Evolutionary conservation across 352 stramenopile genomes (phyloP).

Genomic region (Bremia lactucae): DNA sequence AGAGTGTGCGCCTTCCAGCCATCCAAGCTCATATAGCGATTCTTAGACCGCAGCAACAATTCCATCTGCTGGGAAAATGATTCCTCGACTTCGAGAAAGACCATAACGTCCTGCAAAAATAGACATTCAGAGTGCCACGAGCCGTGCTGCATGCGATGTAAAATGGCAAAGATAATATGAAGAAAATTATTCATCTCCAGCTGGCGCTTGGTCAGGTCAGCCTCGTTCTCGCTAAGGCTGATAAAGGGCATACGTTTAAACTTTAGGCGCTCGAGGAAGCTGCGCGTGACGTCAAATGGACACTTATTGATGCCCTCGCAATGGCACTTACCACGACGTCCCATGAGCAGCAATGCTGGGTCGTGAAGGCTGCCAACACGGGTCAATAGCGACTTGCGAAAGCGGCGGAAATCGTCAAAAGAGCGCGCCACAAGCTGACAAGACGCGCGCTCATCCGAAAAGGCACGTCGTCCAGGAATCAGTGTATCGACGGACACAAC

Average conservation of each 20-base stretch:
- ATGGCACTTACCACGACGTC: slow-evolving; percentile 36
- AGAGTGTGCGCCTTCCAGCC: slow-evolving; percentile 69
- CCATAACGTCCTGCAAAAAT: slow-evolving; percentile 73
- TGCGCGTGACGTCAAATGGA: slow-evolving; percentile 56
- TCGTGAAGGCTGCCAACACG: slow-evolving; percentile 45
- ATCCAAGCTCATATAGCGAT: slow-evolving; percentile 56
- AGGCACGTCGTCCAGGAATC: slow-evolving; percentile 38
- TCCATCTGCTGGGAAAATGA: slow-evolving; percentile 64
- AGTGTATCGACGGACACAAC: slow-evolving; percentile 72
- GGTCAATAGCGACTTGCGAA: slow-evolving; percentile 60
- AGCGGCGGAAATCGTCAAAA: slow-evolving; percentile 67
- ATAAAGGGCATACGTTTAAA: slow-evolving; percentile 73
- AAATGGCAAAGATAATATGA: slow-evolving; percentile 65
- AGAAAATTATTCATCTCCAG: slow-evolving; percentile 80
- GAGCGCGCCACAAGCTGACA: slow-evolving; percentile 61
- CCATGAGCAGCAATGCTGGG: slow-evolving; percentile 21
- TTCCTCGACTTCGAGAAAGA: slow-evolving; percentile 70
- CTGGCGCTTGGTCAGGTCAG: slow-evolving; percentile 51
- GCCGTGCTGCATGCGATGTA: slow-evolving; percentile 63
- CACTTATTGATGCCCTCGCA: slow-evolving; percentile 49
- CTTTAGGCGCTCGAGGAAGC: slow-evolving; percentile 62
- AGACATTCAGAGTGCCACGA: slow-evolving; percentile 59
- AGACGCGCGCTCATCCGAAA: slow-evolving; percentile 54
- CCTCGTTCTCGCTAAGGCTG: slow-evolving; percentile 26
- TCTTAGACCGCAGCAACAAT: slow-evolving; percentile 48